Base-by-base conservation (phyloP, 768 basidiomycete species). In the Lactifluus volemus region DNA sequence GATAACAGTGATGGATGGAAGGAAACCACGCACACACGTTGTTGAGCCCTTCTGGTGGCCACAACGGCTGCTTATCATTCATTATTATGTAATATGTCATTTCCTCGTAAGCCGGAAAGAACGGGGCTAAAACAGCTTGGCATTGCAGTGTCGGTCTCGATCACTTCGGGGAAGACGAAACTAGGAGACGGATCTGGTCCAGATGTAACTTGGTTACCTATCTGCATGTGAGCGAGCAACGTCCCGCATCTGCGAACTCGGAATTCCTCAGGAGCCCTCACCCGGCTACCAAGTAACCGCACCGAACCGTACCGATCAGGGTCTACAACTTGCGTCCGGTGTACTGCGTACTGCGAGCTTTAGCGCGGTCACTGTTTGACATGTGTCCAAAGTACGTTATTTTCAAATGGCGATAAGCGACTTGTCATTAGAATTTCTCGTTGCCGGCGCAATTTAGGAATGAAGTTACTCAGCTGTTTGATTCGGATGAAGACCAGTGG, bases 391-490 rank as follows among this genome's bases (percentile, higher is more conserved):
- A 34, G 32, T 34, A 34, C 32, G 32, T 34, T 34, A 36, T 58
- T 62, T 58, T 49, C 3, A 53, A 49, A 42, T 58, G 5, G 51
- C 50, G 50, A 39, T 29, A 53, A 38, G 50, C 32, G 61, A n/a
- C 19, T 9, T 5, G 19, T 58, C 38, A 36, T 19, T 30, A 4
- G 19, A 36, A 44, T 34, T 10, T 29, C 41, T 17, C 15, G 49
- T 44, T 4, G 17, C 48, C 47, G 56, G 56, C 17, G 47, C 47
- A n/a, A 61, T 45, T 17, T 11, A 9, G 32, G 32, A 32, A 48
- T 30, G 32, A 30, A n/a, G 21, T 45, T 25, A 54, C 41, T 49
- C 55, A 58, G 48, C 50, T 6, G 10, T 6, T 12, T 42, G 32
- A 42, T 32, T 30, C 36, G 49, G 25, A 39, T 61, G 48, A 30